Percentiles rank a stretch among this genome's conserved stretches.
Evolutionary conservation across 2,329 filamentous ascomycete species (phyloP).

Genomic region (Cytospora piceae): DNA sequence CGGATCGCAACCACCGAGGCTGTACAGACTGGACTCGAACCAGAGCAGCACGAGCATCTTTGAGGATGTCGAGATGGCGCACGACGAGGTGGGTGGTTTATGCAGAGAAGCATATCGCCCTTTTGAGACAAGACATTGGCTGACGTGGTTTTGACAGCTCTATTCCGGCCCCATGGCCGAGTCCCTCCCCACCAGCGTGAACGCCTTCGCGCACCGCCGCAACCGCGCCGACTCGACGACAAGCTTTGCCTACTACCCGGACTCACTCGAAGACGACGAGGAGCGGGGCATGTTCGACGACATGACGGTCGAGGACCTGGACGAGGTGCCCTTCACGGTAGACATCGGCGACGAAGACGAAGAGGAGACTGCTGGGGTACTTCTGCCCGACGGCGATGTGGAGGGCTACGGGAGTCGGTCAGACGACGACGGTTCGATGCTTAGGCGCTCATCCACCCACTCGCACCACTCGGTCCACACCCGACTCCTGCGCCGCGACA

Average conservation of each 20-base stretch:
- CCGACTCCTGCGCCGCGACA: conserved; percentile 69
- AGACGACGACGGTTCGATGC: conserved; percentile 48
- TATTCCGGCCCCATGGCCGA: conserved; percentile 94
- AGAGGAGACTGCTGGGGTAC: conserved; percentile 6
- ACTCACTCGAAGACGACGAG: conserved; percentile 53
- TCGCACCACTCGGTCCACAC: conserved; percentile 61
- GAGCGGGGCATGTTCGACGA: conserved; percentile 35
- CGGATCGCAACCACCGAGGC: conserved; percentile 33
- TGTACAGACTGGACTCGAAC: conserved; percentile 72
- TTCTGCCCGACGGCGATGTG: conserved; percentile 42
- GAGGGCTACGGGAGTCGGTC: conserved; percentile 47
- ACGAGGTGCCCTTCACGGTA: conserved; percentile 47
- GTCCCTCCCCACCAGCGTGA: conserved; percentile 90
- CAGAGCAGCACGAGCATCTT: conserved; percentile 80
- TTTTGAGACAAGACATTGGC: conserved; percentile 12
- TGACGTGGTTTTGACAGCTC: conserved; percentile 50
- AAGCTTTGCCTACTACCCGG: conserved; percentile 88
- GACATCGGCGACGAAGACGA: conserved; percentile 45
- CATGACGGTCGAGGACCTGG: conserved; percentile 41
- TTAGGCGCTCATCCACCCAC: conserved; percentile 65
- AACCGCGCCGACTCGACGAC: conserved; percentile 79
- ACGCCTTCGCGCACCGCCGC: conserved; percentile 82
- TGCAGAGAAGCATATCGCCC: background rate
- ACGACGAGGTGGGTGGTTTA: conserved; percentile 73
- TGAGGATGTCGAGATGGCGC: conserved; percentile 97